A percentile compares a stretch with the other conserved stretches of the same genome.
Conservation (phyloP, 805 yeast genomes). For the Ogataea neopini region DNA sequence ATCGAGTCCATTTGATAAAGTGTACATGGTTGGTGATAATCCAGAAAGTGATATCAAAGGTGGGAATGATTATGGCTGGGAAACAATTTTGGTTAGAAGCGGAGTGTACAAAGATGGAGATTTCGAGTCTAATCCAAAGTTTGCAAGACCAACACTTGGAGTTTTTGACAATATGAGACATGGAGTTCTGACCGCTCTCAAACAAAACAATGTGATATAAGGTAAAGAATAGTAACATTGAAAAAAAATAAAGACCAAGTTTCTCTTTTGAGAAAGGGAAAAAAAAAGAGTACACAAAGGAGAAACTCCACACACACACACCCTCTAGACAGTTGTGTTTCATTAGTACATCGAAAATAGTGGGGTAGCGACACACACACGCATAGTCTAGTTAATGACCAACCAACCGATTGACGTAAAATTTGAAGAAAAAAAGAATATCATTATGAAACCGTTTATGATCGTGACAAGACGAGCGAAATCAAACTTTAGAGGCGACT, state of each 20-base stretch:
- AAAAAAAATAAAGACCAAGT: background rate
- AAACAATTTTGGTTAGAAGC: conserved; percentile 76
- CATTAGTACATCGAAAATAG: conserved; percentile 1
- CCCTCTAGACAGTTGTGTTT: conserved; percentile 2
- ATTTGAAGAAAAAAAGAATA: background rate
- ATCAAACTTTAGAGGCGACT: conserved; percentile 64
- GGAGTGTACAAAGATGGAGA: conserved; percentile 81
- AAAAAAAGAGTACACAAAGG: background rate
- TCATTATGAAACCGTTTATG: conserved; percentile 5
- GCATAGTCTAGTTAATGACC: conserved; percentile 4
- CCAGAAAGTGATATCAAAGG: conserved; percentile 93
- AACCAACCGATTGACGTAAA: conserved; percentile 1
- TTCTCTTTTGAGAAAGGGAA: background rate
- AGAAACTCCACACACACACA: background rate
- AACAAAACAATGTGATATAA: conserved; percentile 7
- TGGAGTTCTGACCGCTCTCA: conserved; percentile 39
- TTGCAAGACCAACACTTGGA: conserved; percentile 50
- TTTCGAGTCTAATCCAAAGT: conserved; percentile 31
- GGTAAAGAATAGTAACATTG: background rate
- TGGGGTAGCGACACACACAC: background rate
- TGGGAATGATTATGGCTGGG: conserved; percentile 88
- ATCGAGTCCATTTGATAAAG: conserved; percentile 51
- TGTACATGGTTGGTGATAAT: conserved; percentile 96
- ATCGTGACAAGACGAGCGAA: conserved; percentile 7
- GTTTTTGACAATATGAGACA: conserved; percentile 49